Evolutionary conservation across 345 rosid genomes (phyloP), one percentile per base, ranked within the genome.

Genomic region (Microthlaspi erraticum): DNA sequence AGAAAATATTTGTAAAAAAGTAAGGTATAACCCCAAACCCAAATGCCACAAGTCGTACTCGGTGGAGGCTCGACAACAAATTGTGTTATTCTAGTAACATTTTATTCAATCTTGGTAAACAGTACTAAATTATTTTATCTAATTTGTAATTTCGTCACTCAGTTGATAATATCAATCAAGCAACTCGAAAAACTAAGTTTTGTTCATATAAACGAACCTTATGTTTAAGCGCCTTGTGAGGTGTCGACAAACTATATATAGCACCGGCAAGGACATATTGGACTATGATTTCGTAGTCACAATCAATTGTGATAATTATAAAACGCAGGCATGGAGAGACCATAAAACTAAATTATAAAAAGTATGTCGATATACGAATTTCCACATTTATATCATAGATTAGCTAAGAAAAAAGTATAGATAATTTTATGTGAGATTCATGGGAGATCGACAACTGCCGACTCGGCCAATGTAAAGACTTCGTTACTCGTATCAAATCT

Each of bases 401-500:
- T 67, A 52, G 29, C 33, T 45, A 26, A 34, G 20, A 43, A 36
- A 43, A 54, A 44, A 2, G 9, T 26, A 60, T 18, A 17, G 3
- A 64, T 34, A 71, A 5, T 31, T 51, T 54, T 41, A 11, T 73
- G 11, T 36, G 10, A 75, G 64, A 44, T 42, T 29, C 74, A 61
- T 46, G 65, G 52, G 39, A 75, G 75, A 75, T 68, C 36, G 74
- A 68, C 79, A 75, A 75, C 79, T 75, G 70, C 79, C 32, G 11
- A 56, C 52, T 36, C 12, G 10, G 65, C 78, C 67, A 74, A 74
- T 74, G 69, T 67, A 6, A 43, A 51, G 34, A 38, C 68, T 66
- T 42, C 58, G 29, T 50, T 66, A 7, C 32, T 74, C 51, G 48
- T 56, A 74, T 52, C 68, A 74, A 51, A 67, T 74, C 78, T 67